Evolutionary conservation across 2,329 filamentous ascomycete genomes (phyloP), one percentile per base, ranked within the genome.

Genomic region (Orbilia blumenaviensis): DNA sequence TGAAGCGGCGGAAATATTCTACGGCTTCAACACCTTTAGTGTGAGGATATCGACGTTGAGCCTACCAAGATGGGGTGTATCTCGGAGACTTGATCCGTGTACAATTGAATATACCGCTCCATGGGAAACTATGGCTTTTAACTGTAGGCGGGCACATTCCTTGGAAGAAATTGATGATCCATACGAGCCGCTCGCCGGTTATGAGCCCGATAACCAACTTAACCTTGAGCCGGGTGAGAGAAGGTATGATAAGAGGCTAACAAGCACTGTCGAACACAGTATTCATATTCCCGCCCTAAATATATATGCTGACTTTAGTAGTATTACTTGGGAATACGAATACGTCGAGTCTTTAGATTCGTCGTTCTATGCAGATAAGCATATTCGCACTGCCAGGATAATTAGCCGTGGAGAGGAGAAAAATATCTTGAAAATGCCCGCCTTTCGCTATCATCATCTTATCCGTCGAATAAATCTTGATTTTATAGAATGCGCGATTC

Each of bases 1-100:
- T n/a, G 67, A 72, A 29, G 67, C 67, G 6, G 16, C 67, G 4
- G 23, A 48, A 36, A 54, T 64, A 9, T 64, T 72, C 25, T 72
- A 64, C 18, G 36, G 58, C 0, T 8, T 16, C 2, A 63, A 63
- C n/a, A 41, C 18, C 7, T 72, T 72, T 8, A 3, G 8, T 16
- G 46, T 52, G 6, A 25, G 8, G 32, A 52, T 52, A 2, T 14
- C 10, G 6, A 8, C 46, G 9, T 29, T 32, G 23, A 32, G 25
- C 23, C 14, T 10, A 12, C 1, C 2, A 8, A 10, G 12, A n/a
- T n/a, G n/a, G n/a, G n/a, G n/a, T n/a, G n/a, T n/a, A n/a, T 52
- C 32, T 32, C 46, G 23, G 9, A 32, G 25, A 52, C 32, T 52
- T 18, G 5, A 32, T 3, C 46, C n/a, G n/a, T n/a, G n/a, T n/a